Evolutionary conservation across 176 grass and related monocot species (phyloP).

Genomic region (Dendrocalamus sinicus): DNA sequence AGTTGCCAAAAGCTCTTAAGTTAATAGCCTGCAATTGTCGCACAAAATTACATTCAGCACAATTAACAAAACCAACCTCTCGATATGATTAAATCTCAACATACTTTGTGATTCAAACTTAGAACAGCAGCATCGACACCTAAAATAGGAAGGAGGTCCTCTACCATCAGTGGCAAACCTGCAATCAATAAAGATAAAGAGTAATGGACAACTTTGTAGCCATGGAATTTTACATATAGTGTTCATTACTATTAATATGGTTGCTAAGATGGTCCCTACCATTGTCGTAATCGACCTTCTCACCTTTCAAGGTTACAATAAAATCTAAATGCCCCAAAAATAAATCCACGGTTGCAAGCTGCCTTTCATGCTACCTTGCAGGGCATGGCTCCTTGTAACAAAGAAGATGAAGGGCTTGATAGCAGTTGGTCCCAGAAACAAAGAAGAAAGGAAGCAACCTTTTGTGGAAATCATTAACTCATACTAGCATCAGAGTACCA

Average conservation of each 20-base stretch:
- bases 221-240: conserved; percentile 48
- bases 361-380: conserved; percentile 67
- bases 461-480: conserved; percentile 34
- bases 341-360: conserved; percentile 58
- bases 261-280: conserved; percentile 58
- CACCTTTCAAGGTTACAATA: conserved; percentile 73
- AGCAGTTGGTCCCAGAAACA: conserved; percentile 48
- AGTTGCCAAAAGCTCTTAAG: conserved; percentile 79
- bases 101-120: conserved; percentile 64
- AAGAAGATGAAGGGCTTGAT: conserved; percentile 65
- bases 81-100: conserved; percentile 31
- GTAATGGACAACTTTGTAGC: conserved; percentile 73
- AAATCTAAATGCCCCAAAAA: conserved; percentile 64
- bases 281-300: conserved; percentile 59
- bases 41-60: conserved; percentile 40
- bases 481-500: conserved; percentile 21
- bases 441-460: conserved; percentile 40
- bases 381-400: conserved; percentile 73
- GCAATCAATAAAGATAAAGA: conserved; percentile 90
- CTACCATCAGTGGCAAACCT: conserved; percentile 72
- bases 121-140: conserved; percentile 78
- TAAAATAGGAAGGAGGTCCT: conserved; percentile 65
- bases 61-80: conserved; percentile 15
- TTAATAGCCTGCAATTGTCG: conserved; percentile 70
- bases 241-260: conserved; percentile 50